Percentiles rank a stretch among this genome's conserved stretches.
These are phyloP conservation scores for Tetrapisispora fleetii DNA, from an alignment of 805 yeast genomes.

Conservation along the genomic window DNA sequence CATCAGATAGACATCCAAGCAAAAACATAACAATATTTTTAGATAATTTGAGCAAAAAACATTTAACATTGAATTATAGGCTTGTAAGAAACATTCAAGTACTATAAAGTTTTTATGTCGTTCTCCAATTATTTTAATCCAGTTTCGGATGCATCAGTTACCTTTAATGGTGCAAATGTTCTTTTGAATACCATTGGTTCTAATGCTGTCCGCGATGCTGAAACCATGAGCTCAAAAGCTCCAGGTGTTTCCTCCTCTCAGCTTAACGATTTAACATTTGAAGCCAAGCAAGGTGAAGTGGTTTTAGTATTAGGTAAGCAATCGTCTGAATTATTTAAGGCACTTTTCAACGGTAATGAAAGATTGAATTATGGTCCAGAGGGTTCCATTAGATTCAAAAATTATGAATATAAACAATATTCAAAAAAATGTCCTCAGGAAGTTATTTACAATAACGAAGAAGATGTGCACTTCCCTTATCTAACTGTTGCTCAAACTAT, in stretches of 20 bases:
- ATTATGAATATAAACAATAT: conserved; percentile 15
- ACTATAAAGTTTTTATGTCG: conserved; percentile 9
- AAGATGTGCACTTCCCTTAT: conserved; percentile 48
- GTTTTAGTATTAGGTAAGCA: conserved; percentile 21
- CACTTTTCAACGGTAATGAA: conserved; percentile 15
- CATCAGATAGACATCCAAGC: too few relatives aligned
- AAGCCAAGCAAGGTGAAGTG: conserved; percentile 21
- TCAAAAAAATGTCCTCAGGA: conserved; percentile 19
- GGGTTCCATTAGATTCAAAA: conserved; percentile 17
- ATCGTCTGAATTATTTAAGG: conserved; percentile 18
- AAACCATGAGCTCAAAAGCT: background rate
- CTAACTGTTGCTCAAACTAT: conserved; percentile 47
- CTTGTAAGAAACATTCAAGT: background rate
- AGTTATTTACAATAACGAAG: conserved; percentile 38
- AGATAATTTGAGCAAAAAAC: background rate
- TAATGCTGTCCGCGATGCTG: conserved; percentile 1
- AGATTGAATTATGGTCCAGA: conserved; percentile 14
- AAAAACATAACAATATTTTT: background rate
- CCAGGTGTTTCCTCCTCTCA: background rate
- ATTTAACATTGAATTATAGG: background rate
- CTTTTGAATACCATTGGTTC: conserved; percentile 5
- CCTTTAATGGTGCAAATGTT: conserved; percentile 17
- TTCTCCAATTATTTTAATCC: conserved; percentile 20
- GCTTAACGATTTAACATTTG: conserved; percentile 13
- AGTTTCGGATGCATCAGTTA: conserved; percentile 17